These are phyloP conservation scores for Didymella sp. DNA, from an alignment of 2,329 filamentous ascomycete species.

Conservation along the genomic window DNA sequence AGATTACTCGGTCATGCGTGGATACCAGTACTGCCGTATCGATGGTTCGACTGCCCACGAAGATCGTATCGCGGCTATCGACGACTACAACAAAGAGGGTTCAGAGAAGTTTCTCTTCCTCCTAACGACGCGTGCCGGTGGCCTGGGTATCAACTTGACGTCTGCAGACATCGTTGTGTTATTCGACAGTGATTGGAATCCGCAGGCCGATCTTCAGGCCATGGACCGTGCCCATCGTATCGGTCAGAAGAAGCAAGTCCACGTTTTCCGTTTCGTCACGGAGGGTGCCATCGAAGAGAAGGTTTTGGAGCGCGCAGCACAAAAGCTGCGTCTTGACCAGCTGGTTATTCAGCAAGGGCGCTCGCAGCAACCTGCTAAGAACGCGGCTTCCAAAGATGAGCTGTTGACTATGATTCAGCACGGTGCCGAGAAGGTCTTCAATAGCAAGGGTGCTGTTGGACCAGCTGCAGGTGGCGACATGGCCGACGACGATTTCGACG, in stretches of 20 bases:
- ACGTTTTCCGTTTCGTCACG: slow-evolving; percentile 95
- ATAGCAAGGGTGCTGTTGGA: slow-evolving; percentile 71
- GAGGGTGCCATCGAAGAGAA: slow-evolving; percentile 99
- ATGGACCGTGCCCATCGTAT: slow-evolving; percentile 99
- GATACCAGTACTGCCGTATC: slow-evolving; percentile 95
- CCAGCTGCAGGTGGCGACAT: slow-evolving; percentile 66
- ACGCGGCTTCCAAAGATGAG: slow-evolving; percentile 93
- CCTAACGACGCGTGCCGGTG: slow-evolving; percentile 92
- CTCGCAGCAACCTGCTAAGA: slow-evolving; percentile 87
- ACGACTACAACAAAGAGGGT: slow-evolving; percentile 95
- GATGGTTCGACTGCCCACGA: slow-evolving; percentile 97
- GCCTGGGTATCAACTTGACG: slow-evolving; percentile 95
- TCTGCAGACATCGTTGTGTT: slow-evolving; percentile 94
- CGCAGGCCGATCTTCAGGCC: slow-evolving; percentile 95
- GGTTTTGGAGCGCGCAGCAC: slow-evolving; percentile 92
- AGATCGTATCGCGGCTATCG: slow-evolving; percentile 95
- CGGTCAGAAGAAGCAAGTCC: slow-evolving; percentile 96
- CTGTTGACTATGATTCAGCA: slow-evolving; percentile 98
- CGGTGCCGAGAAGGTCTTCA: slow-evolving; percentile 93
- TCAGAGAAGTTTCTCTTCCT: slow-evolving; percentile 92
- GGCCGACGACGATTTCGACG: slow-evolving; percentile 90
- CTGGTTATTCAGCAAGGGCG: slow-evolving; percentile 98
- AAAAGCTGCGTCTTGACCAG: slow-evolving; percentile 95
- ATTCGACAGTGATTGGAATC: slow-evolving; percentile 99
- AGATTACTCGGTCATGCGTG: slow-evolving; percentile 95